phyloP scores from a whole-genome alignment of 2,329 filamentous ascomycete genomes.

The Diaporthe humulicola region DNA sequence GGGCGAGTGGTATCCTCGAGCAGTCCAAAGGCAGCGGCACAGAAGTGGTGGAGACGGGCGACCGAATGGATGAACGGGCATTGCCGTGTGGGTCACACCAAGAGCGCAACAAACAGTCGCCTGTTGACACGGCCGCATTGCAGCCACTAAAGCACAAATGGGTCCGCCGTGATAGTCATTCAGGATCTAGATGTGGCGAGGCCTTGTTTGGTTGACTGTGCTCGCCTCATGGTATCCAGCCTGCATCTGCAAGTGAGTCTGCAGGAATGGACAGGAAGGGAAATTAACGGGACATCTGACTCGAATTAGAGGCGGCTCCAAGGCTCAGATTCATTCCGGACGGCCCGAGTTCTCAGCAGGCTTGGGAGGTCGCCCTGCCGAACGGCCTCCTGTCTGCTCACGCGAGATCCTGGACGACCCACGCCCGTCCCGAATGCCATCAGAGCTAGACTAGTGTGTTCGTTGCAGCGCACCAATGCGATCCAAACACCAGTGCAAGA shows the following conservation, averaged over 20 bases:
- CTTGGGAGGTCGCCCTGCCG: constrained; percentile 11
- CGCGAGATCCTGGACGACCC: neutral
- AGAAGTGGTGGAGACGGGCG: neutral
- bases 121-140: neutral
- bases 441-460: constrained; percentile 21
- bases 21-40: neutral
- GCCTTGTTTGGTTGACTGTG: constrained; percentile 12
- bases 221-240: neutral
- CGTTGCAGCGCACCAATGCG: neutral
- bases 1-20: neutral
- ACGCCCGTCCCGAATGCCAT: neutral
- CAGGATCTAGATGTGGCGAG: constrained; percentile 7
- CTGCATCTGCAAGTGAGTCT: constrained; percentile 11
- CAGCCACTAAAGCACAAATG: constrained; percentile 3
- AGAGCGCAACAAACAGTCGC: constrained; percentile 22
- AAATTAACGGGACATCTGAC: constrained; percentile 23
- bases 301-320: constrained; percentile 6
- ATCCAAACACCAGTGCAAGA: constrained; percentile 2
- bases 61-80: neutral
- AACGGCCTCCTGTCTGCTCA: neutral
- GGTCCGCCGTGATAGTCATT: neutral
- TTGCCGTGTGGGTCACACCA: neutral
- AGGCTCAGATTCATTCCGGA: constrained; percentile 13
- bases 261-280: constrained; percentile 13
- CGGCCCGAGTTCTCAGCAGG: constrained; percentile 30